Percentiles rank a stretch among this genome's conserved stretches.
phyloP scores from a whole-genome alignment of 164 flowering plant genomes.

The Saururus chinensis region DNA sequence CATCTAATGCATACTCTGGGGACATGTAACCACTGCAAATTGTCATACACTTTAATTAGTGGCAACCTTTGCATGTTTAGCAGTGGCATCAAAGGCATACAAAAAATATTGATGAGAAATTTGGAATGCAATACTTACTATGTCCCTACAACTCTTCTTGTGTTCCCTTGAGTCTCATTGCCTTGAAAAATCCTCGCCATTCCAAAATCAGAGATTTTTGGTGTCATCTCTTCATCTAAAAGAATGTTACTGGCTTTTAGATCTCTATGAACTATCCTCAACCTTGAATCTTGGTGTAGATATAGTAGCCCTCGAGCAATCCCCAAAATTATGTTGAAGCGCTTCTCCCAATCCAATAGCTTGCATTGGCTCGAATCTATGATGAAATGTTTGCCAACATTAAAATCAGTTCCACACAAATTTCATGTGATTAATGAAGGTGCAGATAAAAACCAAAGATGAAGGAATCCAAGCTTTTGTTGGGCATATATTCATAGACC shows the following conservation, averaged over 20 bases:
- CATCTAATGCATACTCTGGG: constrained; percentile 4
- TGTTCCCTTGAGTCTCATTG: constrained; percentile 14
- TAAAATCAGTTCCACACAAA: too few species aligned
- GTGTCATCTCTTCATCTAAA: constrained; percentile 32
- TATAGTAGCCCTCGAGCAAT: constrained; percentile 45
- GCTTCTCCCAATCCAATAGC: constrained; percentile 15
- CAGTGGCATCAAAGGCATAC: not conserved
- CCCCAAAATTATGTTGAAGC: constrained; percentile 24
- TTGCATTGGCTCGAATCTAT: constrained; percentile 4
- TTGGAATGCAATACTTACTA: constrained; percentile 16
- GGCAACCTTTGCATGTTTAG: too few species aligned
- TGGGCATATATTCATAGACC: constrained; percentile 40
- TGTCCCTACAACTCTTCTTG: constrained; percentile 22
- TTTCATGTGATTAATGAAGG: too few species aligned
- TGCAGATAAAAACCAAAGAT: constrained; percentile 17
- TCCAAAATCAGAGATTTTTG: constrained; percentile 52
- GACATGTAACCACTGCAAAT: constrained; percentile 9
- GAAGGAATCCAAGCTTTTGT: constrained; percentile 31
- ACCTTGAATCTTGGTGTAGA: constrained; percentile 26
- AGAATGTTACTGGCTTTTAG: constrained; percentile 43
- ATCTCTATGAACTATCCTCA: constrained; percentile 2
- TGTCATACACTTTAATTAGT: not conserved
- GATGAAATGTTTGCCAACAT: not conserved
- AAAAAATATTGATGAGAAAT: not conserved
- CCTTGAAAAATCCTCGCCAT: constrained; percentile 39